A percentile compares a stretch with the other conserved stretches of the same genome.
phyloP scores from a whole-genome alignment of 768 basidiomycete genomes.

The Mycena leptocephala region DNA sequence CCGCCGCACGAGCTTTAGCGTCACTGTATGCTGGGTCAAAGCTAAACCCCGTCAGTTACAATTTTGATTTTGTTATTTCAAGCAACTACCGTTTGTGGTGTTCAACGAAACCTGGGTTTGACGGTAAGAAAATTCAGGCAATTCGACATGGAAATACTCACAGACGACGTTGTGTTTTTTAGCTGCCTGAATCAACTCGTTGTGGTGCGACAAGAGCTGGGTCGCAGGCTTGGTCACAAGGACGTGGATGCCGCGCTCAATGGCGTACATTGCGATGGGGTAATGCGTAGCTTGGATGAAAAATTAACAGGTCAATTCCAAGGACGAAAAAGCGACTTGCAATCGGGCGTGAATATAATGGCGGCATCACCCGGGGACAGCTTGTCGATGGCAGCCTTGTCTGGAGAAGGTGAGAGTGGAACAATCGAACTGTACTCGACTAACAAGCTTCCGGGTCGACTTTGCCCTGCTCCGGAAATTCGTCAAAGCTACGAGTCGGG shows the following conservation, averaged over 20 bases:
- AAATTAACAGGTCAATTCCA: not conserved
- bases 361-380: slow-evolving; percentile 90
- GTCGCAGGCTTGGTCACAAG: slow-evolving; percentile 96
- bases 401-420: slow-evolving; percentile 53
- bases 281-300: slow-evolving; percentile 82
- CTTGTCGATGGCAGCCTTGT: slow-evolving; percentile 86
- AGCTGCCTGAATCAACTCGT: slow-evolving; percentile 82
- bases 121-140: not conserved
- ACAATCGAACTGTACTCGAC: slow-evolving; percentile 42
- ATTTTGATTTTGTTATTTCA: not conserved
- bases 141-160: slow-evolving; percentile 2
- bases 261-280: slow-evolving; percentile 89
- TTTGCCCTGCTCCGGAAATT: slow-evolving; percentile 80
- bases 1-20: slow-evolving; percentile 82
- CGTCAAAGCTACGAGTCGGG: slow-evolving; percentile 72
- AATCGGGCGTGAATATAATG: slow-evolving; percentile 94
- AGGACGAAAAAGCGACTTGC: slow-evolving; percentile 57
- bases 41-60: slow-evolving; percentile 48
- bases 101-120: slow-evolving; percentile 77
- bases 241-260: slow-evolving; percentile 89
- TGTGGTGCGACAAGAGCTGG: slow-evolving; percentile 88
- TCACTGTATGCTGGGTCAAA: slow-evolving; percentile 96
- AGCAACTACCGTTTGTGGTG: slow-evolving; percentile 86
- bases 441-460: slow-evolving; percentile 88
- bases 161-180: slow-evolving; percentile 87